Evolutionary conservation across 1,139 yeast species (phyloP), one percentile per base, ranked within the genome.

Genomic region (Ogataea hybrid): DNA sequence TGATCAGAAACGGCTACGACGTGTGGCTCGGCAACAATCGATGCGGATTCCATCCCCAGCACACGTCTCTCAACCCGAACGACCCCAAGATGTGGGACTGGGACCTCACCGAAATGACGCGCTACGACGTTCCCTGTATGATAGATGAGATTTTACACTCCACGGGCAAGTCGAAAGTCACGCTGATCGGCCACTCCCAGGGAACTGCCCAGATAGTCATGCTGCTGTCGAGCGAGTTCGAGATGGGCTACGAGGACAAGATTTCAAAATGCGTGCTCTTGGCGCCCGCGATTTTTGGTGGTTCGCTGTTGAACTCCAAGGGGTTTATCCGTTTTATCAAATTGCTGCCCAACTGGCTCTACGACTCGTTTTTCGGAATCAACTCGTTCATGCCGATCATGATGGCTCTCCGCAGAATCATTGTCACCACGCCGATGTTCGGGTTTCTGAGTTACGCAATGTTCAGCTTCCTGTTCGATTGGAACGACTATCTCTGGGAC

Each of bases 21-120:
- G 92, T 92, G 1, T 92, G 97, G 97, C 63, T 92, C 42, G 97
- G 97, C 1, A 89, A 90, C 58, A 90, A 90, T 59, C 68, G 98
- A 46, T 81, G 95, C 48, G 94, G 96, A 25, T 87, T 89, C 60
- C 69, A 73, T 30, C 87, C 95, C 0, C 68, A 72, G 41, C 94
- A 86, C 61, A 57, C 64, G 1, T 54, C 49, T 46, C 68, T 63
- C 65, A 70, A 49, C 45, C 68, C 65, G 46, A 68, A 56, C 52
- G 77, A 79, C 65, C 77, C 70, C 45, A 65, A 67, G 64, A 77
- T 65, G 67, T 84, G 94, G 95, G 79, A 85, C 52, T 92, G 98
- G 98, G 90, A 87, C 54, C 75, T 90, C 39, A 65, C 73, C 17
- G 92, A 85, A 41, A 77, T 92, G 80, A 94, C 92, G 0, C 72